phyloP scores from a whole-genome alignment of 768 basidiomycete species.

The Butyriboletus loyo region DNA sequence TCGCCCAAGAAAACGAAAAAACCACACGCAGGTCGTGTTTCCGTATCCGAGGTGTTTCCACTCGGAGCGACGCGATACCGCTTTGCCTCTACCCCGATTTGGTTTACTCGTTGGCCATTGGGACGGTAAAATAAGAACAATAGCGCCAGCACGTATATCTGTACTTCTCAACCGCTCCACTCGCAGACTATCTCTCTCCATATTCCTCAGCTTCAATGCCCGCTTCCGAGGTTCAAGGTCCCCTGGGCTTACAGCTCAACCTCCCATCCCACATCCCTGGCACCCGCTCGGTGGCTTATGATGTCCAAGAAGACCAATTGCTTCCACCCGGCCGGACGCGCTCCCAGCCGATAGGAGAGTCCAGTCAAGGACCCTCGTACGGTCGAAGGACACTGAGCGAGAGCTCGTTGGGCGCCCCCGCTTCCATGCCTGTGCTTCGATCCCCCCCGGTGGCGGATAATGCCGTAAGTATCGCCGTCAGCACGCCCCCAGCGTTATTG shows the following conservation, averaged over 20 bases:
- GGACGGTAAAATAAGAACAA: slow-evolving; percentile 14
- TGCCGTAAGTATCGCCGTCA: slow-evolving; percentile 18
- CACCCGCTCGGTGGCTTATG: slow-evolving; percentile 7
- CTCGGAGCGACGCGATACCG: slow-evolving; percentile 1
- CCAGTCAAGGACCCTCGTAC: slow-evolving; percentile 22
- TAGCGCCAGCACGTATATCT: slow-evolving; percentile 4
- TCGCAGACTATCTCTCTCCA: neutral
- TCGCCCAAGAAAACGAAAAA: neutral
- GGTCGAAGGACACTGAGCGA: slow-evolving; percentile 28
- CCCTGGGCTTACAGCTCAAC: slow-evolving; percentile 19
- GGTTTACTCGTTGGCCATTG: slow-evolving; percentile 5
- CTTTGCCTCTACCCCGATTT: slow-evolving; percentile 21
- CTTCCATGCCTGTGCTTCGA: slow-evolving; percentile 12
- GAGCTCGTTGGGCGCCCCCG: slow-evolving; percentile 6
- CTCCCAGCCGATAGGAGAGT: slow-evolving; percentile 25
- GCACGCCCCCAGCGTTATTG: neutral
- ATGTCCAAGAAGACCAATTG: slow-evolving; percentile 7
- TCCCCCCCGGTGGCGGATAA: slow-evolving; percentile 18
- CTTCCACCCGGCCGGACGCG: slow-evolving; percentile 11
- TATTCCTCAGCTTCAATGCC: slow-evolving; percentile 12
- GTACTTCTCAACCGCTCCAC: neutral
- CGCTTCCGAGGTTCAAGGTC: slow-evolving; percentile 21
- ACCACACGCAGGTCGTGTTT: neutral
- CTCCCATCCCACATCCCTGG: slow-evolving; percentile 13
- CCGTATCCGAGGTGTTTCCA: neutral